phyloP scores from a whole-genome alignment of 176 grass and related monocot genomes.

The Carex scoparia region DNA sequence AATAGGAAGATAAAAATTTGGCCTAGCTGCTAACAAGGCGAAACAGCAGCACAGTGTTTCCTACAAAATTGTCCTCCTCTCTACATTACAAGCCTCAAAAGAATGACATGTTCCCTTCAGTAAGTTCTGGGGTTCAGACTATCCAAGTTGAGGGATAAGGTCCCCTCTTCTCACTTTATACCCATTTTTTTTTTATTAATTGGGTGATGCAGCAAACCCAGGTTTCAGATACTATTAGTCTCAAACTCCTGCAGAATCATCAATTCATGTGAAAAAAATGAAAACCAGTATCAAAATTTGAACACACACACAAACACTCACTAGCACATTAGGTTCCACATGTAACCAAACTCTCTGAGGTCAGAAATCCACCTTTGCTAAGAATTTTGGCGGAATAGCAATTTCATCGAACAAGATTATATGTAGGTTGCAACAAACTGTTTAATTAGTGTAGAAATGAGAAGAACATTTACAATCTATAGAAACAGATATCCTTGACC shows the following conservation, averaged over 20 bases:
- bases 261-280: background rate
- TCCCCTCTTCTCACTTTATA: background rate
- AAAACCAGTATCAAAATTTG: background rate
- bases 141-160: too few relatives aligned
- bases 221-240: background rate
- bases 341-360: too few relatives aligned
- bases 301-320: too few relatives aligned
- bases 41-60: background rate
- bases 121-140: background rate
- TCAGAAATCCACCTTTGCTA: too few relatives aligned
- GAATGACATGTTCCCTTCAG: background rate
- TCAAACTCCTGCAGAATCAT: background rate
- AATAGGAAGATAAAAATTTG: background rate
- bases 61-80: background rate
- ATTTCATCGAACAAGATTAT: too few relatives aligned
- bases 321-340: too few relatives aligned
- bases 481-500: background rate
- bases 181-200: background rate
- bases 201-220: background rate
- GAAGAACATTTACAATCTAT: background rate
- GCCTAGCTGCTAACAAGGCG: background rate
- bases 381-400: too few relatives aligned
- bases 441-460: background rate
- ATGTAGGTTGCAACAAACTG: too few relatives aligned
- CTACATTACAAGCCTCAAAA: background rate